These are phyloP conservation scores for Allium fistulosum DNA, from an alignment of 106 monocot genomes.

Conservation along the genomic window DNA sequence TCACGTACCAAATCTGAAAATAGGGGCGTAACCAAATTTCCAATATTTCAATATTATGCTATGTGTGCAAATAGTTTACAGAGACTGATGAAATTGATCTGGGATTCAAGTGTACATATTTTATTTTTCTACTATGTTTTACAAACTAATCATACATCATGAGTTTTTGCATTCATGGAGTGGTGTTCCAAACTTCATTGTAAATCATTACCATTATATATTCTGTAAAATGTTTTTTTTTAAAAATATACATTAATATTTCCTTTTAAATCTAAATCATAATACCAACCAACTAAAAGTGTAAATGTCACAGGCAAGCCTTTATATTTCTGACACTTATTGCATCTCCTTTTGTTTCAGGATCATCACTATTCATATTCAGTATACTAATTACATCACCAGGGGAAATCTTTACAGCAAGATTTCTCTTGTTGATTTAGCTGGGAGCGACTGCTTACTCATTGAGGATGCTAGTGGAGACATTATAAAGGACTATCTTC, in stretches of 20 bases:
- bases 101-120: no score
- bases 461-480: conserved; percentile 65
- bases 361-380: conserved; percentile 88
- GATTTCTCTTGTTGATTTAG: conserved; percentile 87
- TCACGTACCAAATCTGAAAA: no score
- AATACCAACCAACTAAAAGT: no score
- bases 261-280: no score
- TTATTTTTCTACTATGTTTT: no score
- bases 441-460: conserved; percentile 78
- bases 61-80: no score
- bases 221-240: neutral
- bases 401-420: conserved; percentile 70
- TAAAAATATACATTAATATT: neutral
- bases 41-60: no score
- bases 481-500: conserved; percentile 61
- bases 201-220: neutral
- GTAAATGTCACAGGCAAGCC: no score
- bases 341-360: conserved; percentile 33
- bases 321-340: neutral
- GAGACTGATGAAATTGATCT: no score
- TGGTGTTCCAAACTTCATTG: no score
- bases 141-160: neutral
- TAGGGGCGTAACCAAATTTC: no score
- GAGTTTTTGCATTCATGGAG: neutral
- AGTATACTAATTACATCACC: conserved; percentile 49